Evolutionary conservation across 2,329 filamentous ascomycete species (phyloP).

Genomic region (Exophiala xenobiotica): DNA sequence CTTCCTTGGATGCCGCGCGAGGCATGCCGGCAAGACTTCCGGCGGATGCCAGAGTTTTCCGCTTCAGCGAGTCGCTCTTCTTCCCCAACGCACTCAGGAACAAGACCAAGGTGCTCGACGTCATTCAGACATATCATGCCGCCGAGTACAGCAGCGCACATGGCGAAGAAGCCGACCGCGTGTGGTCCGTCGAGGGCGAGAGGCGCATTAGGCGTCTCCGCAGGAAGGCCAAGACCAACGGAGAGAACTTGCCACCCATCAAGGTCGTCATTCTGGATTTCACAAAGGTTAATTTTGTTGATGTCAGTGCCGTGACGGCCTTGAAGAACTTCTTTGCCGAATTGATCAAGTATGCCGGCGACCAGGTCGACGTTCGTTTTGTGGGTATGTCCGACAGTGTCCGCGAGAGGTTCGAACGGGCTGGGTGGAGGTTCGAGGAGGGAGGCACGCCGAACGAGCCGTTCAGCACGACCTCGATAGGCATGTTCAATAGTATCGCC

Average conservation of each 20-base stretch:
- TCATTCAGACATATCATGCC: conserved; percentile 49
- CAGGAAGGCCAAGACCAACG: conserved; percentile 37
- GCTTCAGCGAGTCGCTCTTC: conserved; percentile 58
- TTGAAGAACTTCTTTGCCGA: conserved; percentile 51
- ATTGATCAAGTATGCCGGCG: conserved; percentile 51
- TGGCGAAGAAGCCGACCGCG: conserved; percentile 43
- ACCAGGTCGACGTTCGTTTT: conserved; percentile 49
- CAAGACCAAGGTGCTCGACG: conserved; percentile 52
- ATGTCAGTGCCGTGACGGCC: conserved; percentile 54
- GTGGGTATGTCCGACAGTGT: conserved; percentile 49
- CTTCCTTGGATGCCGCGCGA: conserved; percentile 31
- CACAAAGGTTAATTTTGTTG: conserved; percentile 52
- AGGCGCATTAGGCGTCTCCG: conserved; percentile 51
- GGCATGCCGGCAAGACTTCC: conserved; percentile 33
- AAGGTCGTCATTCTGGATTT: conserved; percentile 55
- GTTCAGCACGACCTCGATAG: conserved; percentile 10
- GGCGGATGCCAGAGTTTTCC: conserved; percentile 56
- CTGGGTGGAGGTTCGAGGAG: conserved; percentile 35
- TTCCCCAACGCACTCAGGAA: conserved; percentile 61
- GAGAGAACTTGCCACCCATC: conserved; percentile 42
- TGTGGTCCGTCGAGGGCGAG: conserved; percentile 56
- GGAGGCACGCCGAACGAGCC: conserved; percentile 8
- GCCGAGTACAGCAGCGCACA: conserved; percentile 40
- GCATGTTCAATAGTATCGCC: conserved; percentile 22
- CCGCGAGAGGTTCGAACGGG: conserved; percentile 34